Percentiles rank a stretch among this genome's conserved stretches.
Evolutionary conservation across 1,139 yeast species (phyloP).

Genomic region (Scheffersomyces cryptocercus): DNA sequence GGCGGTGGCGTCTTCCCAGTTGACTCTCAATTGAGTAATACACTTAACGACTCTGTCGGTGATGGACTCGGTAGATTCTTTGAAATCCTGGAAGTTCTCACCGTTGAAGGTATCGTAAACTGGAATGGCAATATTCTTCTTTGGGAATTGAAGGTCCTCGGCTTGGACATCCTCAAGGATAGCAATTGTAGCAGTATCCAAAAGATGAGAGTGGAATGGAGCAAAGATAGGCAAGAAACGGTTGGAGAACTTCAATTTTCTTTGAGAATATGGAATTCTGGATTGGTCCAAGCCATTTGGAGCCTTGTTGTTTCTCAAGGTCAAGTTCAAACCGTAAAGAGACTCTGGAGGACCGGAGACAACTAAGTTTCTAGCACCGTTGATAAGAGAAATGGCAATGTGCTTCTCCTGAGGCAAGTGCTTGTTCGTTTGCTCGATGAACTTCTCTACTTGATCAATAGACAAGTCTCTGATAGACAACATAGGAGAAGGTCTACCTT

Average conservation of each 20-base stretch:
- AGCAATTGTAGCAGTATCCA: slow-evolving; percentile 67
- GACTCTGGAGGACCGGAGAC: slow-evolving; percentile 99
- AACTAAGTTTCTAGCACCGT: slow-evolving; percentile 95
- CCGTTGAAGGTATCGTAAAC: slow-evolving; percentile 92
- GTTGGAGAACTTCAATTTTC: slow-evolving; percentile 90
- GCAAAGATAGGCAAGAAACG: slow-evolving; percentile 94
- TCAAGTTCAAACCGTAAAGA: slow-evolving; percentile 90
- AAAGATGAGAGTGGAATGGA: slow-evolving; percentile 93
- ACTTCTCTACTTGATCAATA: slow-evolving; percentile 72
- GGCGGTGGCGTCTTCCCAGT: slow-evolving; percentile 90
- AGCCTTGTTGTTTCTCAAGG: slow-evolving; percentile 92
- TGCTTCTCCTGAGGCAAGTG: slow-evolving; percentile 93
- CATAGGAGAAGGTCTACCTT: slow-evolving; percentile 98
- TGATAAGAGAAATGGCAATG: slow-evolving; percentile 84
- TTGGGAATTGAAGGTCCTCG: slow-evolving; percentile 56
- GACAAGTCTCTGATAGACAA: slow-evolving; percentile 88
- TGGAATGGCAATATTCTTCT: slow-evolving; percentile 67
- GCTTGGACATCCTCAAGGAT: slow-evolving; percentile 64
- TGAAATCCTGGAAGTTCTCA: slow-evolving; percentile 60
- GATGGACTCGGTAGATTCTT: slow-evolving; percentile 33
- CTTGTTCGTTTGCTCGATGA: slow-evolving; percentile 83
- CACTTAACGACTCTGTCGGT: slow-evolving; percentile 72
- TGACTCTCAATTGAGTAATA: slow-evolving; percentile 85
- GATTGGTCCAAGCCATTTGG: slow-evolving; percentile 94
- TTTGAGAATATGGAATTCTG: slow-evolving; percentile 87